phyloP scores from a whole-genome alignment of 768 basidiomycete genomes.

The Mycena epipterygia region DNA sequence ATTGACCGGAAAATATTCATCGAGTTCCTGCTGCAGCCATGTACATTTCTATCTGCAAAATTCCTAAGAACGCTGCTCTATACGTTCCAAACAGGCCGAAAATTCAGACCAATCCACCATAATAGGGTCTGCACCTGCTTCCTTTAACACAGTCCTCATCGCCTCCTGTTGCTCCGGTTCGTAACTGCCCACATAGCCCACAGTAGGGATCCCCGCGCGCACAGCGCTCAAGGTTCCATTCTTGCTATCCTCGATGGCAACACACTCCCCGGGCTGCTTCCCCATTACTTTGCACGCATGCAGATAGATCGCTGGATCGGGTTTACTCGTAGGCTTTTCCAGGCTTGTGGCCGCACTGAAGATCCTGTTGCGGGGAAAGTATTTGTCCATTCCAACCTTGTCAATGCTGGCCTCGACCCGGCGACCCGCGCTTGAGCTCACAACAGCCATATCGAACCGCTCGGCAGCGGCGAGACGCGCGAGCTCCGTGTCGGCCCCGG shows the following conservation, averaged over 20 bases:
- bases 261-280: conserved; percentile 35
- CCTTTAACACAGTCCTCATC: conserved; percentile 35
- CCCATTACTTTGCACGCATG: conserved; percentile 40
- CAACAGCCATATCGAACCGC: conserved; percentile 39
- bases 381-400: conserved; percentile 38
- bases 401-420: conserved; percentile 40
- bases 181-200: conserved; percentile 42
- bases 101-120: conserved; percentile 42
- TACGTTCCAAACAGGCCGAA: conserved; percentile 27
- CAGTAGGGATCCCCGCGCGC: conserved; percentile 37
- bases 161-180: conserved; percentile 38
- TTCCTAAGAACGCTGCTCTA: conserved; percentile 25
- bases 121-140: conserved; percentile 35
- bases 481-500: conserved; percentile 32
- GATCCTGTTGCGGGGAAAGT: conserved; percentile 35
- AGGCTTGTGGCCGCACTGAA: conserved; percentile 44
- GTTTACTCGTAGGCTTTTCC: conserved; percentile 41
- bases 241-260: conserved; percentile 43
- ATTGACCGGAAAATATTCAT: too few species aligned
- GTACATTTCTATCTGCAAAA: not conserved
- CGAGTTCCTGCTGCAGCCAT: too few species aligned
- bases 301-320: conserved; percentile 43
- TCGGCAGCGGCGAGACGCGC: conserved; percentile 22
- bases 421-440: conserved; percentile 40
- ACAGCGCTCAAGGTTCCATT: conserved; percentile 39